Conservation (phyloP, 495 filamentous ascomycete genomes). For the Aspergillus sclerotiicarbonarius region DNA sequence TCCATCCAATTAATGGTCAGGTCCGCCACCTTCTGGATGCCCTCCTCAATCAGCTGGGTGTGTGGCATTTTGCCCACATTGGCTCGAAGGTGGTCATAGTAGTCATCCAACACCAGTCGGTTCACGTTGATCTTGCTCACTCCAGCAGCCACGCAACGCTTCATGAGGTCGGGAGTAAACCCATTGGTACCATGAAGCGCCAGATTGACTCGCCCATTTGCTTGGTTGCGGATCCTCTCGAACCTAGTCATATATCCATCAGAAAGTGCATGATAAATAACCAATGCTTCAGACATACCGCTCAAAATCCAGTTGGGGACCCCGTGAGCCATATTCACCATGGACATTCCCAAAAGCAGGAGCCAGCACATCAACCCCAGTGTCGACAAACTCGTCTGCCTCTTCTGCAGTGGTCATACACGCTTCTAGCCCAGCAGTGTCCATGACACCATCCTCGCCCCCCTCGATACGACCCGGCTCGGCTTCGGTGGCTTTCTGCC, state of each 20-base stretch:
- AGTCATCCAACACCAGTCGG: conserved; percentile 56
- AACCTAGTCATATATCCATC: conserved; percentile 9
- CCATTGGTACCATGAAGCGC: conserved; percentile 71
- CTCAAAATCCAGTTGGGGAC: conserved; percentile 65
- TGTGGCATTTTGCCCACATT: conserved; percentile 24
- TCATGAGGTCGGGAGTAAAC: conserved; percentile 57
- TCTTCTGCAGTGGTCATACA: conserved; percentile 68
- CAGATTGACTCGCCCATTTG: conserved; percentile 41
- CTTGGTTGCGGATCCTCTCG: conserved; percentile 10
- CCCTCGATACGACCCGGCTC: conserved; percentile 76
- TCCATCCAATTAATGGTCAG: conserved; percentile 25
- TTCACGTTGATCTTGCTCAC: conserved; percentile 73
- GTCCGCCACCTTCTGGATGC: conserved; percentile 25
- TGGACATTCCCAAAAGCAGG: conserved; percentile 79
- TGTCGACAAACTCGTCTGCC: conserved; percentile 64
- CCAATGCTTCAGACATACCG: conserved; percentile 23
- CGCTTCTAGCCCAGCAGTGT: conserved; percentile 65
- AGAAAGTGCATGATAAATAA: background rate
- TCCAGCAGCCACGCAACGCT: conserved; percentile 57
- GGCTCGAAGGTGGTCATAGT: conserved; percentile 21
- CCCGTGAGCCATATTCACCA: conserved; percentile 66
- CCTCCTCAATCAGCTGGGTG: conserved; percentile 26
- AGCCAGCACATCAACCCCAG: conserved; percentile 71
- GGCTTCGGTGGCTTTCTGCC: conserved; percentile 67
- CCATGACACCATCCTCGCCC: conserved; percentile 72